Evolutionary conservation across 1,139 yeast genomes (phyloP).

Genomic region (Lodderomyces margitis): DNA sequence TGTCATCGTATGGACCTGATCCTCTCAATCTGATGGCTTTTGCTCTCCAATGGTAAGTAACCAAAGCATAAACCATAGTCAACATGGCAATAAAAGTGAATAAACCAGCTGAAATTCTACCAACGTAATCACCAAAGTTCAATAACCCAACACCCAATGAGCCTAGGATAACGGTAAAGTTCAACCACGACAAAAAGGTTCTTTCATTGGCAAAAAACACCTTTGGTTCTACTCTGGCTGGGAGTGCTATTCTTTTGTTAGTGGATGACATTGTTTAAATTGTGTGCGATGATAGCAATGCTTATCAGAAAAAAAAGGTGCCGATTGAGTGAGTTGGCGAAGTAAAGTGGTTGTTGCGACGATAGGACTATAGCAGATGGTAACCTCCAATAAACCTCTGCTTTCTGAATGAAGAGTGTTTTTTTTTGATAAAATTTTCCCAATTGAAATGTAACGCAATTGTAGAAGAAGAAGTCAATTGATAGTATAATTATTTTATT

Average conservation of each 20-base stretch:
- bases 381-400: too few species aligned
- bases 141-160: conserved; percentile 94
- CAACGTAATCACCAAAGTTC: conserved; percentile 93
- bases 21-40: conserved; percentile 97
- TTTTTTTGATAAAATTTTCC: not conserved
- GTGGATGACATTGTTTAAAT: conserved; percentile 25
- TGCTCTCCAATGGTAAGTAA: conserved; percentile 99
- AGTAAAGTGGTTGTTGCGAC: too few species aligned
- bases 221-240: conserved; percentile 97
- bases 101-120: conserved; percentile 88
- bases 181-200: conserved; percentile 96
- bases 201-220: conserved; percentile 98
- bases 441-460: not conserved
- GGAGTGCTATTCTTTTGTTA: conserved; percentile 87
- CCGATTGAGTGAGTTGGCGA: too few species aligned
- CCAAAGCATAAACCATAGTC: conserved; percentile 92
- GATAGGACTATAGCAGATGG: too few species aligned
- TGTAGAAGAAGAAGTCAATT: too few species aligned
- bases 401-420: too few species aligned
- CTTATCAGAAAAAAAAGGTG: too few species aligned
- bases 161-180: conserved; percentile 95
- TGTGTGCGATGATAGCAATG: too few species aligned
- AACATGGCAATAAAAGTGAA: conserved; percentile 96
- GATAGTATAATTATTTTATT: not conserved
- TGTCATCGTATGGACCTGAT: conserved; percentile 96